phyloP scores from a whole-genome alignment of 2,329 filamentous ascomycete species.

The Bisporella sp. region DNA sequence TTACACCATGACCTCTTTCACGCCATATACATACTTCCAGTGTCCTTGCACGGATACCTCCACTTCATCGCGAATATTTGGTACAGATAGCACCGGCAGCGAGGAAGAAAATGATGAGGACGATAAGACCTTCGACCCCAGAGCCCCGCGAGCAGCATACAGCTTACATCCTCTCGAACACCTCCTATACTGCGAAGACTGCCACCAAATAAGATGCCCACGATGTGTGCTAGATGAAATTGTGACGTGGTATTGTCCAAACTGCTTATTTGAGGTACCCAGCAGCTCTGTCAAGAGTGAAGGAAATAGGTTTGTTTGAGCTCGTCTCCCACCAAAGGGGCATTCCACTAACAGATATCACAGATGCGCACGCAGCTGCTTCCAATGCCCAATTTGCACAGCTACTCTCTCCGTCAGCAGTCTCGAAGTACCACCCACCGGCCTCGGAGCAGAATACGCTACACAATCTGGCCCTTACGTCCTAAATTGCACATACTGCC shows the following conservation, averaged over 20 bases:
- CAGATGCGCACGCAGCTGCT: constrained; percentile 90
- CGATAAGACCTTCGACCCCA: constrained; percentile 78
- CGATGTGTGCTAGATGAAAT: constrained; percentile 91
- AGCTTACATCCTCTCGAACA: constrained; percentile 90
- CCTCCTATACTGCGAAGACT: constrained; percentile 94
- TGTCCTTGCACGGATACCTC: constrained; percentile 54
- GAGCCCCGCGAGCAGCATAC: constrained; percentile 78
- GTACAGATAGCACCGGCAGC: constrained; percentile 25
- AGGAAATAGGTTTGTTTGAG: constrained; percentile 67
- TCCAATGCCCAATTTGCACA: constrained; percentile 86
- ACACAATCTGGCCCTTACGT: constrained; percentile 57
- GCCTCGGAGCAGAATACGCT: constrained; percentile 26
- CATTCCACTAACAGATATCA: constrained; percentile 2
- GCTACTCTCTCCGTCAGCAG: constrained; percentile 71
- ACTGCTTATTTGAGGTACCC: constrained; percentile 91
- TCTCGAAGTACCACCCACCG: constrained; percentile 44
- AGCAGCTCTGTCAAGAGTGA: constrained; percentile 89
- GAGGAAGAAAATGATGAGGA: constrained; percentile 43
- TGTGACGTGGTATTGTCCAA: constrained; percentile 90
- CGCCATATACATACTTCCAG: constrained; percentile 60
- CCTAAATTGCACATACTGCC: constrained; percentile 82
- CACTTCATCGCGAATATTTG: constrained; percentile 21
- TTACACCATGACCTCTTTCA: constrained; percentile 41
- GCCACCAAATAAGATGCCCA: constrained; percentile 90
- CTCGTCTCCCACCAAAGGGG: not conserved